Base-by-base conservation (phyloP, 1,284 basidiomycete genomes). In the Coniferiporia sulphurascens region DNA sequence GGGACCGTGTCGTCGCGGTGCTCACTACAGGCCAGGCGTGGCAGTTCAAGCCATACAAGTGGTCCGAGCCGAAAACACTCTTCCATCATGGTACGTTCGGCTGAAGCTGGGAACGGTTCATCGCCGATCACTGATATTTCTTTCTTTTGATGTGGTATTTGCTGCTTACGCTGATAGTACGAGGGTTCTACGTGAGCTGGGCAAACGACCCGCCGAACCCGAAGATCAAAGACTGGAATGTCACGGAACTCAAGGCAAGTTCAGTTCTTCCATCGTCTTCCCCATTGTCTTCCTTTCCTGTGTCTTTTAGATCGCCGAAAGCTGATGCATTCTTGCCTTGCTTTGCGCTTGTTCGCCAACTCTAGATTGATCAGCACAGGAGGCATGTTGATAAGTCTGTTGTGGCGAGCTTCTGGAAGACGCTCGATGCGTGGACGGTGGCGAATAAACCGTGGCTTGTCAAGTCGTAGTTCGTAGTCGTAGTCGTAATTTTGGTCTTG, bases 31-130 rank as follows among this genome's bases (percentile, higher is more conserved):
- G 96, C 1, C 96, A 98, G 68, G 87, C 89, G 52, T 99, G 96
- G 96, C 96, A 98, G 72, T 99, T 99, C 76, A 84, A 89, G 65
- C 87, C 90, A 34, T 99, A 98, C 76, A 94, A 94, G 71, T 98
- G 95, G 95, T 86, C 81, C 54, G 94, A 98, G 66, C 95, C 96
- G 0, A 86, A 86, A 63, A 83, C 89, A 57, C 75, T 98, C 32
- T 98, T 98, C 75, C 91, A 95, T 70, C 89, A 98, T 70, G 93
- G 94, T 95, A 64, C 59, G 82, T 73, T 41, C 12, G 9, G 15
- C 38, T 41, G 38, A 41, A 8, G 12, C 15, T 10, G 12, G 38
- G 15, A 10, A 41, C 41, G 35, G 21, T 7, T 1, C 32, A n/a
- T 19, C 15, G 19, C 58, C 2, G 35, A 32, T 8, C 22, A 15